Base-by-base conservation (phyloP, 2,329 filamentous ascomycete genomes). In the Colletotrichum gloeosporioides region DNA sequence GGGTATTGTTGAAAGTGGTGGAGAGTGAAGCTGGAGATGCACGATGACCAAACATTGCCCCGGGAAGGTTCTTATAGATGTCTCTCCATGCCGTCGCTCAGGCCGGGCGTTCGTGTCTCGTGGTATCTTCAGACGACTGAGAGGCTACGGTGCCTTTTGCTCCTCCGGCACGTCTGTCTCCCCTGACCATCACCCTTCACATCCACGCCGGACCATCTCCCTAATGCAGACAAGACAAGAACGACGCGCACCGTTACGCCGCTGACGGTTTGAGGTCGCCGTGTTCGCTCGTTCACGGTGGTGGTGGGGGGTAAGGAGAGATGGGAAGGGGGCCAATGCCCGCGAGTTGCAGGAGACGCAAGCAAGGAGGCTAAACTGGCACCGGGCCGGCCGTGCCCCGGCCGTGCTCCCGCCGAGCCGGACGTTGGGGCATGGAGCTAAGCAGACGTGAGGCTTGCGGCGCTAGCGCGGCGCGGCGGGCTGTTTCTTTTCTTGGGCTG, bases 331-430 rank as follows among this genome's bases (percentile, higher is more conserved):
- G 44, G 44, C n/a, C 44, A 53, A n/a, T 22, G 44, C 44, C 44
- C 44, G 31, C 63, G 44, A 69, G 73, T 69, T 61, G 74, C 74
- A 76, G 70, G 70, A 74, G 65, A 69, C 64, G 74, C 70, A 76
- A 32, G 70, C 15, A 69, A 53, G 70, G 70, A 76, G 64, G 70
- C 70, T 66, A 76, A 70, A 69, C 32, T 69, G 64, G 74, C 74
- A 65, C 44, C 74, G 74, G 74, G 49, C 70, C 74, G 74, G 74
- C 74, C 74, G 74, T 76, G 74, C 74, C 64, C 74, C 65, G 74
- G 72, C 74, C 74, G 74, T 73, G 74, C 74, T 76, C 70, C 70
- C 74, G 74, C 71, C 65, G 70, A 76, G 74, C 70, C 44, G 70
- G 70, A 76, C 59, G 44, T 65, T 44, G 74, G 59, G n/a, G 70